A percentile compares a stretch with the other conserved stretches of the same genome.
These are phyloP conservation scores for Rhizopogon hawkerae DNA, from an alignment of 1,284 basidiomycete genomes.

Conservation along the genomic window DNA sequence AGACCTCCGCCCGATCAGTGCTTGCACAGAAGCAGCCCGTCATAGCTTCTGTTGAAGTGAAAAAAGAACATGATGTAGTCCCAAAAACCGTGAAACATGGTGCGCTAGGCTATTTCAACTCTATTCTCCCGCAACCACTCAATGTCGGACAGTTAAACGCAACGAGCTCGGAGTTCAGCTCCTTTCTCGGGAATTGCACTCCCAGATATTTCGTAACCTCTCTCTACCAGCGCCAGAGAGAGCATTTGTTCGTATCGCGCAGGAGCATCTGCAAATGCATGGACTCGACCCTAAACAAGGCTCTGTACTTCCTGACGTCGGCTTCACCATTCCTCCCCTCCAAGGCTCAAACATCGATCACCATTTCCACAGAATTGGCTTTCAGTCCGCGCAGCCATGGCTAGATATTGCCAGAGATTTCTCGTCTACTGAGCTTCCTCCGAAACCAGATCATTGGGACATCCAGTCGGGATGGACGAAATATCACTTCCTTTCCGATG, in stretches of 20 bases:
- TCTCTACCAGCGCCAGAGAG: constrained; percentile 57
- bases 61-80: background rate
- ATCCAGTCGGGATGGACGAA: constrained; percentile 86
- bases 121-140: background rate
- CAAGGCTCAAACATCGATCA: constrained; percentile 80
- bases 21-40: background rate
- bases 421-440: constrained; percentile 47
- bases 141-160: constrained; percentile 42
- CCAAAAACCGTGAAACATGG: constrained; percentile 3
- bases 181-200: constrained; percentile 71
- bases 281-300: constrained; percentile 75
- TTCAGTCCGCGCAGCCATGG: constrained; percentile 73
- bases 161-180: constrained; percentile 92
- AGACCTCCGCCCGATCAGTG: constrained; percentile 5
- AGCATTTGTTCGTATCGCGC: constrained; percentile 66
- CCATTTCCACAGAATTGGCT: constrained; percentile 83
- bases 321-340: constrained; percentile 78
- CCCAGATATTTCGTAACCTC: constrained; percentile 75
- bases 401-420: constrained; percentile 66
- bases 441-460: constrained; percentile 67
- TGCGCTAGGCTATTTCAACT: background rate
- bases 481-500: constrained; percentile 61
- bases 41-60: background rate
- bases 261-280: constrained; percentile 72
- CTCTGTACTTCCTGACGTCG: constrained; percentile 69